Evolutionary conservation across 352 stramenopile genomes (phyloP).

Genomic region (Globisporangium canariense): DNA sequence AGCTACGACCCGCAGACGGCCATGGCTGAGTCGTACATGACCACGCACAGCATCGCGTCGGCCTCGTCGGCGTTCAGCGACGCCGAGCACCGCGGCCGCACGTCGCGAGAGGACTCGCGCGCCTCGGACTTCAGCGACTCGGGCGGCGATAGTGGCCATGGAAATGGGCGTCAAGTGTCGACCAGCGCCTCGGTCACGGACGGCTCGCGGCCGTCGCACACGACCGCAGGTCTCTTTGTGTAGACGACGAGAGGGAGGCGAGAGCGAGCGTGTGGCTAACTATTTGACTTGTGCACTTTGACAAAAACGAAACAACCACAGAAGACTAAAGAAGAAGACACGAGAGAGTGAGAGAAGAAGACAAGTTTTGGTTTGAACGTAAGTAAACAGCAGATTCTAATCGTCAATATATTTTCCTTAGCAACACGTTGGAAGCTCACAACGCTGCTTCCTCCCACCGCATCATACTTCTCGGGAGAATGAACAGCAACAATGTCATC

Average conservation of each 20-base stretch:
- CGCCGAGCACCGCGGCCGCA: conserved; percentile 52
- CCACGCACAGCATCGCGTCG: conserved; percentile 56
- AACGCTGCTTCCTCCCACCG: too few species aligned
- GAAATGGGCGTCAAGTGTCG: conserved; percentile 13
- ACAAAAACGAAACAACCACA: not conserved
- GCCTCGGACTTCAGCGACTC: conserved; percentile 55
- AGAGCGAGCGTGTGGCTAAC: not conserved
- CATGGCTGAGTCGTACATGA: conserved; percentile 78
- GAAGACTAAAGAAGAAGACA: not conserved
- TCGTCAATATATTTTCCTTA: not conserved
- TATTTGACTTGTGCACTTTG: conserved; percentile 5
- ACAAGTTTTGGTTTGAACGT: not conserved
- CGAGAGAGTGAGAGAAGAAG: not conserved
- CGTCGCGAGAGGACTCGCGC: conserved; percentile 74
- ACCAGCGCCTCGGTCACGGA: conserved; percentile 28
- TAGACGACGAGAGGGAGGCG: not conserved
- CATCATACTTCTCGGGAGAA: too few species aligned
- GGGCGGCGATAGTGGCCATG: not conserved
- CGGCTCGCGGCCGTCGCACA: conserved; percentile 9
- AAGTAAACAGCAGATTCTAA: not conserved
- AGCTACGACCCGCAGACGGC: conserved; percentile 80
- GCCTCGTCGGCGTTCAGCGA: conserved; percentile 56
- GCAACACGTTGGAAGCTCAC: not conserved
- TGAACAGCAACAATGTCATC: too few species aligned
- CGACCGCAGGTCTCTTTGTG: conserved; percentile 18